Evolutionary conservation across 345 rosid species (phyloP), one percentile per base, ranked within the genome.

Genomic region (Populus nigra): DNA sequence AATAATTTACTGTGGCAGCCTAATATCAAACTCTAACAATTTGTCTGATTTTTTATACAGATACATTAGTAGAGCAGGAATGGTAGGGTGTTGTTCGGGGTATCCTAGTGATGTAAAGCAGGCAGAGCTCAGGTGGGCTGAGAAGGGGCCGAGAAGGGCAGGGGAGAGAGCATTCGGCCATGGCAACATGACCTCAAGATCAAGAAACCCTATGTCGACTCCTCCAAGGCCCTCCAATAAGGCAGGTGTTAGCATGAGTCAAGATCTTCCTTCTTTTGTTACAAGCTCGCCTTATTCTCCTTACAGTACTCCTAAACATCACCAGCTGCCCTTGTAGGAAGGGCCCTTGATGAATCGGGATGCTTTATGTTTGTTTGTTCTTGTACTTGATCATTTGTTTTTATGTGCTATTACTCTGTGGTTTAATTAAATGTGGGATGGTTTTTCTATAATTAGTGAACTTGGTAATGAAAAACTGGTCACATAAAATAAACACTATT

Each of bases 81-180:
- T 43, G 68, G 69, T 81, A 15, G 87, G 88, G 29, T 89, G 92
- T 53, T 83, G 81, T 31, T 84, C 82, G 50, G 39, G 90, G 79
- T 84, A 82, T 50, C 74, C 87, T 4, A 74, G 78, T 55, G 25
- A 2, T 7, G 88, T 79, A 72, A 89, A 86, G 79, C 90, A 84
- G 65, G 92, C 88, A 29, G 92, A 90, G 81, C 81, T 88, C 12
- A 88, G 80, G 69, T 89, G 94, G 94, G 92, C 92, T 0, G 94
- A 89, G 87, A 90, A 85, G 81, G 94, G 92, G 20, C 90, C 92
- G 1, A 80, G 89, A 76, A 83, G 78, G 78, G 78, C 73, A 16
- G 83, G 84, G 0, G 91, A 84, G 47, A 79, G 78, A 65, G 81
- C 77, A n/a, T 62, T 73, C 12, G 82, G 83, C 10, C 69, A 25